A percentile compares a stretch with the other conserved stretches of the same genome.
These are phyloP conservation scores for Cucurbita maxima DNA, from an alignment of 306 rosid genomes.

Conservation along the genomic window DNA sequence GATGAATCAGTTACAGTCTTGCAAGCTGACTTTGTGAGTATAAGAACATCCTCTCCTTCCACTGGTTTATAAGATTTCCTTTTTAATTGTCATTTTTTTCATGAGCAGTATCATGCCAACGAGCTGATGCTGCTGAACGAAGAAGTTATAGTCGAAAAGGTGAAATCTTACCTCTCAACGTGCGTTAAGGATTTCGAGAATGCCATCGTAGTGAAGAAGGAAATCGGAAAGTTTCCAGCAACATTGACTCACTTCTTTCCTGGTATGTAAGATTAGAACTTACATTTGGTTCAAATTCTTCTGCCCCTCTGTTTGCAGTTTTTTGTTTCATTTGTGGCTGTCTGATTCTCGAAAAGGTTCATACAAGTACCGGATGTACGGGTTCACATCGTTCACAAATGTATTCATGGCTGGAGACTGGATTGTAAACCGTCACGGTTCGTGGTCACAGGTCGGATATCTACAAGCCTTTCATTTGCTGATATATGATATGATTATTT, in stretches of 20 bases:
- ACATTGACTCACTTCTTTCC: slow-evolving; percentile 39
- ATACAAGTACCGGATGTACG: slow-evolving; percentile 30
- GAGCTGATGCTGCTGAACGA: slow-evolving; percentile 33
- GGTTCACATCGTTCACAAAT: slow-evolving; percentile 36
- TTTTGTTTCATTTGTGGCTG: neutral
- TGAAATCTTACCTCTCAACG: slow-evolving; percentile 32
- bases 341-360: slow-evolving; percentile 24
- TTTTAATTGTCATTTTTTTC: neutral
- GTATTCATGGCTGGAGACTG: slow-evolving; percentile 57
- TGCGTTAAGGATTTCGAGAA: slow-evolving; percentile 25
- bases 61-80: neutral
- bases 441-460: slow-evolving; percentile 33
- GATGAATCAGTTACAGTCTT: slow-evolving; percentile 25
- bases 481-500: neutral
- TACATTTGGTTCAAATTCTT: neutral
- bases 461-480: neutral
- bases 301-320: neutral
- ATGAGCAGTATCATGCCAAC: slow-evolving; percentile 33
- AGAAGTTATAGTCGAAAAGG: slow-evolving; percentile 21
- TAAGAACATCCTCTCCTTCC: neutral
- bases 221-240: slow-evolving; percentile 33
- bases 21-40: slow-evolving; percentile 49
- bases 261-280: slow-evolving; percentile 12
- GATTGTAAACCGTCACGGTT: slow-evolving; percentile 46
- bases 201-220: slow-evolving; percentile 19